A percentile compares a stretch with the other conserved stretches of the same genome.
Evolutionary conservation across 768 basidiomycete species (phyloP).

Genomic region (Boletellus emodensis): DNA sequence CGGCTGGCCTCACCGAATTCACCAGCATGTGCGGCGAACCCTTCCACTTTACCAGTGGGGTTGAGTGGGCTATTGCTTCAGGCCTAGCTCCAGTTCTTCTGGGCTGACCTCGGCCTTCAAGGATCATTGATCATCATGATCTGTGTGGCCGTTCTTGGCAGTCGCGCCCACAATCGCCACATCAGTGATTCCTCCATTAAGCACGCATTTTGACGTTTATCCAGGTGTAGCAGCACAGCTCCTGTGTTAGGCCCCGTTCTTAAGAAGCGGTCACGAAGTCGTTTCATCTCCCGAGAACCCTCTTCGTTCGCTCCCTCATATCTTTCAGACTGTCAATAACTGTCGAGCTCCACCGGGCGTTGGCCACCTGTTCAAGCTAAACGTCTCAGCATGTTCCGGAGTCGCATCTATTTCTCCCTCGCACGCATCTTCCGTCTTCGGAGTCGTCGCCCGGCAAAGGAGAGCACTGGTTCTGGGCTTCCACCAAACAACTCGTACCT

Average conservation of each 20-base stretch:
- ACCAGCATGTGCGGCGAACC: too few species aligned
- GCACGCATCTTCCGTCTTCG: slow-evolving; percentile 18
- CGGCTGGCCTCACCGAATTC: too few species aligned
- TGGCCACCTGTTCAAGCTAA: slow-evolving; percentile 7
- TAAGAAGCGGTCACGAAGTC: background rate
- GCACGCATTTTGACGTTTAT: background rate
- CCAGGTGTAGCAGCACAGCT: slow-evolving; percentile 7
- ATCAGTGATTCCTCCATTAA: background rate
- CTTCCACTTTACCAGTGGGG: too few species aligned
- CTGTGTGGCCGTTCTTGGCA: background rate
- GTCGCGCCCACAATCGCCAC: background rate
- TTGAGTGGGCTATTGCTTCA: too few species aligned
- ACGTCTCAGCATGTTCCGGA: slow-evolving; percentile 9
- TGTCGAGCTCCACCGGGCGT: slow-evolving; percentile 7
- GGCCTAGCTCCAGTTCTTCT: background rate
- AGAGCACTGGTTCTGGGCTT: background rate
- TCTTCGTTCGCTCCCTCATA: background rate
- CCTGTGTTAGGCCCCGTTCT: background rate
- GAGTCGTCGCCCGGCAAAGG: slow-evolving; percentile 6
- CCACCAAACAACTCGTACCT: background rate
- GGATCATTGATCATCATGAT: too few species aligned
- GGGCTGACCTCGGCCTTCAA: background rate
- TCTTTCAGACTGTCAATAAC: background rate
- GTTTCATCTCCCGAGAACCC: background rate
- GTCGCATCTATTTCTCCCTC: slow-evolving; percentile 14